Conservation (phyloP, 495 filamentous ascomycete genomes). For the Hypoxylon cercidicola region DNA sequence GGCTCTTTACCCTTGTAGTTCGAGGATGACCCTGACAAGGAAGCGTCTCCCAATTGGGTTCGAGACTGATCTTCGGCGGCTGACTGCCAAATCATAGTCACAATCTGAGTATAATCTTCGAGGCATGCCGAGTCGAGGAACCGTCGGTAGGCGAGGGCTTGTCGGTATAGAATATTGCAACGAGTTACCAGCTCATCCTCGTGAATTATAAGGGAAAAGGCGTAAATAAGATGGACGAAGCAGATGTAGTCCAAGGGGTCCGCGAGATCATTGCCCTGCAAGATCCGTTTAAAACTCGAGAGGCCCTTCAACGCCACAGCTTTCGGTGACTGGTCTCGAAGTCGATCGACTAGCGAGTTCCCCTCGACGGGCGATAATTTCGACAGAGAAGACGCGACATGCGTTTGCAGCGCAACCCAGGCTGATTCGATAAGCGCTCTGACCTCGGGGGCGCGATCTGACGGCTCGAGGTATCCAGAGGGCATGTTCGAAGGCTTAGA, state of each 20-base stretch:
- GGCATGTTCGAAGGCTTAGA: conserved; percentile 28
- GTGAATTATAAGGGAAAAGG: conserved; percentile 55
- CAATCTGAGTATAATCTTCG: conserved; percentile 47
- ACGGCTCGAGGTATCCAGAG: conserved; percentile 30
- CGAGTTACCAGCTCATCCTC: conserved; percentile 44
- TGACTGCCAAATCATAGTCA: conserved; percentile 54
- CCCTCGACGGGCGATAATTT: conserved; percentile 49
- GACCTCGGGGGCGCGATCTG: conserved; percentile 44
- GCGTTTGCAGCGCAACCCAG: conserved; percentile 55
- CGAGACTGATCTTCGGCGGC: conserved; percentile 24
- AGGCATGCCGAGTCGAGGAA: conserved; percentile 43
- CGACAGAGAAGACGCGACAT: conserved; percentile 50
- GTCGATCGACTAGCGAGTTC: conserved; percentile 51
- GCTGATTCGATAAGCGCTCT: conserved; percentile 53
- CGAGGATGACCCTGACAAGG: conserved; percentile 23
- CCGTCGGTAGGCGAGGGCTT: conserved; percentile 50
- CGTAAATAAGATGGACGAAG: conserved; percentile 57
- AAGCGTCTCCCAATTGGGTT: neutral
- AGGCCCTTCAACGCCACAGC: conserved; percentile 52
- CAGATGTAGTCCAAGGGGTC: conserved; percentile 54
- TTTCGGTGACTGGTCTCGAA: conserved; percentile 49
- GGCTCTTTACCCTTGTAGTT: conserved; percentile 56
- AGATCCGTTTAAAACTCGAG: conserved; percentile 44
- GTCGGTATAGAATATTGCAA: conserved; percentile 50
- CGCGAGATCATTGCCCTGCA: conserved; percentile 44